Evolutionary conservation across 257 asterid genomes (phyloP).

Genomic region (Solanum rostratum): DNA sequence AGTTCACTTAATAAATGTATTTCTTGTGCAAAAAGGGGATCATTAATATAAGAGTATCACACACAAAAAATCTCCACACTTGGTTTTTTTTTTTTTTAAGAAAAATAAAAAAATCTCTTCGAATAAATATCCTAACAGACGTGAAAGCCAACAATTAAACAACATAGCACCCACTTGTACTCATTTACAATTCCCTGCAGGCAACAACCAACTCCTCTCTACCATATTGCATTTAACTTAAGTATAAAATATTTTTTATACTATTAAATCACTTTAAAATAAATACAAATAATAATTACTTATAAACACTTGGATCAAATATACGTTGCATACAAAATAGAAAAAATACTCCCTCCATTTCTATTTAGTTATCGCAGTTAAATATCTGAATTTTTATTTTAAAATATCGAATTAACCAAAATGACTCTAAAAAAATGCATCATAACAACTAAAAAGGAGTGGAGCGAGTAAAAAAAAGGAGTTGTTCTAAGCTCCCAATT

Average conservation of each 20-base stretch:
- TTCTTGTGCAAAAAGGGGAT: too few relatives aligned
- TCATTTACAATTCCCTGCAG: not conserved
- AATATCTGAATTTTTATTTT: too few relatives aligned
- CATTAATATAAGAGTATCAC: not conserved
- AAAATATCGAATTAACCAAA: too few relatives aligned
- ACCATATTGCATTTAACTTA: not conserved
- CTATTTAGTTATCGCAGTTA: too few relatives aligned
- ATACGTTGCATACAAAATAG: too few relatives aligned
- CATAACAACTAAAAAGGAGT: too few relatives aligned
- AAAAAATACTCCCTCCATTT: too few relatives aligned
- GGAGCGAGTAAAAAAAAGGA: too few relatives aligned
- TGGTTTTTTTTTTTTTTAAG: not conserved
- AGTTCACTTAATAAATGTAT: not conserved
- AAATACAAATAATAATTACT: too few relatives aligned
- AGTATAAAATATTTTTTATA: too few relatives aligned
- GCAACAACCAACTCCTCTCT: not conserved
- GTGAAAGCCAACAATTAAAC: not conserved
- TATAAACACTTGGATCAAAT: not conserved
- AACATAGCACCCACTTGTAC: not conserved
- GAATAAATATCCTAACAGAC: not conserved
- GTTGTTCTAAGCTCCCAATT: not conserved
- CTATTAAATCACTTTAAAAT: not conserved
- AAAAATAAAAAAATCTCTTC: not conserved
- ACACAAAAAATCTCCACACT: not conserved
- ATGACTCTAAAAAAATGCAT: too few relatives aligned